A percentile compares a stretch with the other conserved stretches of the same genome.
Evolutionary conservation across 139 green algal species (phyloP).

Genomic region (Chlorella sp.): DNA sequence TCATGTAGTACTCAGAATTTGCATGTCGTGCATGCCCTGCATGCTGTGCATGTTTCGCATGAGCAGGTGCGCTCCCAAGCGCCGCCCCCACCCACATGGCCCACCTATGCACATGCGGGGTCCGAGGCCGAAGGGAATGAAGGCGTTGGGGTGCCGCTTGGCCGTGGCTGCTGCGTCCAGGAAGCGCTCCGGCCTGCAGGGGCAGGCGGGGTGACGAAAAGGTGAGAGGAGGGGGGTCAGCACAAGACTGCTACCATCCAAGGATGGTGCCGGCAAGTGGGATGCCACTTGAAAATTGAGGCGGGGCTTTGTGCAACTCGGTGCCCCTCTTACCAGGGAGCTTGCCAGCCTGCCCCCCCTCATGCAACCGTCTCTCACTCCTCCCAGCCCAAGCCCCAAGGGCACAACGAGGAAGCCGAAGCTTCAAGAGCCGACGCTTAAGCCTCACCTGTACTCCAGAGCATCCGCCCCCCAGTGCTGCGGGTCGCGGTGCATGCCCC

Average conservation of each 20-base stretch:
- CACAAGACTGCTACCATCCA: too few species aligned
- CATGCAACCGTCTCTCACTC: neutral
- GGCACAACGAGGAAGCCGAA: too few species aligned
- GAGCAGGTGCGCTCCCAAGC: too few species aligned
- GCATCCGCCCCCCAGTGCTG: constrained; percentile 36
- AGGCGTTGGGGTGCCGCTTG: constrained; percentile 37
- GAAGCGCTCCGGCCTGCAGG: constrained; percentile 44
- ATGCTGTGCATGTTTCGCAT: too few species aligned
- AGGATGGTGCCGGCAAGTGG: too few species aligned
- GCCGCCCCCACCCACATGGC: neutral
- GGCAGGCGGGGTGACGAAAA: neutral
- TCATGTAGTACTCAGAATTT: too few species aligned
- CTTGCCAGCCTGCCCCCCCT: too few species aligned
- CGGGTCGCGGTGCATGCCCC: constrained; percentile 26
- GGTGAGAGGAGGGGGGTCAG: neutral
- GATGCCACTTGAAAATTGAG: too few species aligned
- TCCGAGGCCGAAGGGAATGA: constrained; percentile 48
- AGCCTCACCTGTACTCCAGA: constrained; percentile 16
- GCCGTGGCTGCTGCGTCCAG: constrained; percentile 12
- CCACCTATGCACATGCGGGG: constrained; percentile 49
- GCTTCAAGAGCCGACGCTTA: too few species aligned
- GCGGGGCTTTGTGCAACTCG: too few species aligned
- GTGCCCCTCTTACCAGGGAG: neutral
- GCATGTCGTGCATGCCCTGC: too few species aligned
- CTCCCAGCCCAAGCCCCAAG: neutral